Evolutionary conservation across 2,329 filamentous ascomycete species (phyloP).

Genomic region (Diaporthe sp.): DNA sequence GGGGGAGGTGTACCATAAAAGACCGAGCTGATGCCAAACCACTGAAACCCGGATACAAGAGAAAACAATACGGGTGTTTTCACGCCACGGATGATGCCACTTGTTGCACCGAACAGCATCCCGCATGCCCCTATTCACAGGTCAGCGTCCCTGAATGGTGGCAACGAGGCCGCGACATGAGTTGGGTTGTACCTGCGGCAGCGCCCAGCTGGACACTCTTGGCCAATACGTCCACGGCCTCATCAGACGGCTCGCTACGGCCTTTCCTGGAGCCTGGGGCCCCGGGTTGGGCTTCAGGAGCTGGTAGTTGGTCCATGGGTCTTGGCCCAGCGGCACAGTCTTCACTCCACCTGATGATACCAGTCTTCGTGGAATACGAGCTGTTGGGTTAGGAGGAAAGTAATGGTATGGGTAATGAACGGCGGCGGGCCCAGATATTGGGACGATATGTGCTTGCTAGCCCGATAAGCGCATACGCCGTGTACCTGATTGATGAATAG

Average conservation of each 20-base stretch:
- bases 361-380: background rate
- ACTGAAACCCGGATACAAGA: constrained; percentile 80
- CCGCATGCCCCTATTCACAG: constrained; percentile 67
- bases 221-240: constrained; percentile 59
- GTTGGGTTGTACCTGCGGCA: constrained; percentile 63
- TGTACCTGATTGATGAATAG: constrained; percentile 14
- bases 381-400: too few relatives aligned
- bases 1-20: constrained; percentile 76
- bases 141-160: background rate
- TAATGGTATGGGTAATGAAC: background rate
- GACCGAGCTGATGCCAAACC: constrained; percentile 81
- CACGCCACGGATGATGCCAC: constrained; percentile 76
- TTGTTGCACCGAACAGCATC: constrained; percentile 74
- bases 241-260: constrained; percentile 54
- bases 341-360: background rate
- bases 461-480: constrained; percentile 13
- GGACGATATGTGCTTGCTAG: background rate
- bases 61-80: constrained; percentile 79
- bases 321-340: constrained; percentile 16
- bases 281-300: constrained; percentile 7
- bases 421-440: background rate
- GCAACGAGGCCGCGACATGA: background rate
- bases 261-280: constrained; percentile 20
- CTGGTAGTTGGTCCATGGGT: constrained; percentile 21
- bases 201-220: constrained; percentile 72